These are phyloP conservation scores for Cubamyces lactineus DNA, from an alignment of 768 basidiomycete genomes.

Conservation along the genomic window DNA sequence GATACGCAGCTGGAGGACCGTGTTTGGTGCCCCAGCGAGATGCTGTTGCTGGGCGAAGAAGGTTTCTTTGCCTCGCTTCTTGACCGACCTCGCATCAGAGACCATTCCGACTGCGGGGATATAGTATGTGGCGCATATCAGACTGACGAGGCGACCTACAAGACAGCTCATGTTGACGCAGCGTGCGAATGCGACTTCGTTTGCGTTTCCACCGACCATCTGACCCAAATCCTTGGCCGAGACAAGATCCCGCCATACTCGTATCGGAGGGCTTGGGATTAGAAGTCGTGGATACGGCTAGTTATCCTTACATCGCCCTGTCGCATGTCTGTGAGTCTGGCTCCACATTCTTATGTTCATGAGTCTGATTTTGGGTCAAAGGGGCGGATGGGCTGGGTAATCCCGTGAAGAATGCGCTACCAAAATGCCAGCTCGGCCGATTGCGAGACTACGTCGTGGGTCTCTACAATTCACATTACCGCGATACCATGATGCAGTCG, in stretches of 20 bases:
- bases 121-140: conserved; percentile 9
- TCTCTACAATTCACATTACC: not conserved
- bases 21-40: conserved; percentile 12
- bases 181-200: not conserved
- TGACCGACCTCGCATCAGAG: not conserved
- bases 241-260: not conserved
- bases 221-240: not conserved
- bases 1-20: not conserved
- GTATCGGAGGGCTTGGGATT: not conserved
- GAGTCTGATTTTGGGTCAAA: not conserved
- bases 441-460: not conserved
- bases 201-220: not conserved
- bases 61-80: not conserved
- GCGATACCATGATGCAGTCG: no score
- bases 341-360: not conserved
- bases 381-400: conserved; percentile 19
- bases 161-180: not conserved
- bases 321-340: conserved; percentile 14
- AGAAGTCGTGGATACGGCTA: not conserved
- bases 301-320: conserved; percentile 9
- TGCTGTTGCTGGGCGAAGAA: not conserved
- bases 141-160: conserved; percentile 12
- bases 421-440: conserved; percentile 7
- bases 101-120: conserved; percentile 1
- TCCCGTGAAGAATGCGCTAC: not conserved